A percentile compares a stretch with the other conserved stretches of the same genome.
phyloP scores from a whole-genome alignment of 2,329 filamentous ascomycete genomes.

The Clonostachys sp. region DNA sequence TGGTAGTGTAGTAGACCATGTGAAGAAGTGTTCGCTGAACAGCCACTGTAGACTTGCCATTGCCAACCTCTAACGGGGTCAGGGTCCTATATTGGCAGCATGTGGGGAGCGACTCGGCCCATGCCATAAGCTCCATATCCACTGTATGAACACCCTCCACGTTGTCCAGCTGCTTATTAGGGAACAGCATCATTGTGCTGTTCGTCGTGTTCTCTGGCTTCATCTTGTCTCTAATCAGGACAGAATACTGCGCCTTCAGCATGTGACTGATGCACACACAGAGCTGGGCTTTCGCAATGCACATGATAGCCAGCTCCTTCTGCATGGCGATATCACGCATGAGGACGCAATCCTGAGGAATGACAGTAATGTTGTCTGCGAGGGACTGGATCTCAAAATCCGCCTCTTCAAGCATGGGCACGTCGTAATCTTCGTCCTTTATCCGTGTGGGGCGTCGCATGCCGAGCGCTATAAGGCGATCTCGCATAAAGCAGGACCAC shows the following conservation, averaged over 20 bases:
- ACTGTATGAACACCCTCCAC: slow-evolving; percentile 74
- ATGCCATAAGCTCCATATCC: slow-evolving; percentile 73
- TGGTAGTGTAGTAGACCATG: slow-evolving; percentile 89
- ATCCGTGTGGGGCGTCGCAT: slow-evolving; percentile 92
- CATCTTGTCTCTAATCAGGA: slow-evolving; percentile 78
- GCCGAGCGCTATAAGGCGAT: slow-evolving; percentile 85
- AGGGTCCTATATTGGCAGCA: slow-evolving; percentile 65
- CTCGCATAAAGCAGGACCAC: slow-evolving; percentile 97
- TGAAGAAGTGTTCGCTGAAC: slow-evolving; percentile 83
- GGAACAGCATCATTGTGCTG: slow-evolving; percentile 83
- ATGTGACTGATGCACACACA: slow-evolving; percentile 88
- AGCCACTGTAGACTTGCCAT: slow-evolving; percentile 54
- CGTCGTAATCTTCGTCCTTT: slow-evolving; percentile 89
- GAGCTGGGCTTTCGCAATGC: slow-evolving; percentile 85
- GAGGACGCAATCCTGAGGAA: slow-evolving; percentile 66
- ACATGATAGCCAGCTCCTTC: slow-evolving; percentile 77
- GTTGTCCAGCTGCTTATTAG: slow-evolving; percentile 82
- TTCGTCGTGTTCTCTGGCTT: slow-evolving; percentile 72
- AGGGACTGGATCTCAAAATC: slow-evolving; percentile 79
- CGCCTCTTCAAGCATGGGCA: slow-evolving; percentile 78
- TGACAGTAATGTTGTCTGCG: slow-evolving; percentile 61
- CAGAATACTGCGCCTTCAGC: slow-evolving; percentile 86
- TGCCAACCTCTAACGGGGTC: slow-evolving; percentile 48
- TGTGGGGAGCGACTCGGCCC: slow-evolving; percentile 67
- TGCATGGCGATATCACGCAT: slow-evolving; percentile 70